Evolutionary conservation across 1,284 basidiomycete genomes (phyloP), one percentile per base, ranked within the genome.

Genomic region (Prillingera fragicola): DNA sequence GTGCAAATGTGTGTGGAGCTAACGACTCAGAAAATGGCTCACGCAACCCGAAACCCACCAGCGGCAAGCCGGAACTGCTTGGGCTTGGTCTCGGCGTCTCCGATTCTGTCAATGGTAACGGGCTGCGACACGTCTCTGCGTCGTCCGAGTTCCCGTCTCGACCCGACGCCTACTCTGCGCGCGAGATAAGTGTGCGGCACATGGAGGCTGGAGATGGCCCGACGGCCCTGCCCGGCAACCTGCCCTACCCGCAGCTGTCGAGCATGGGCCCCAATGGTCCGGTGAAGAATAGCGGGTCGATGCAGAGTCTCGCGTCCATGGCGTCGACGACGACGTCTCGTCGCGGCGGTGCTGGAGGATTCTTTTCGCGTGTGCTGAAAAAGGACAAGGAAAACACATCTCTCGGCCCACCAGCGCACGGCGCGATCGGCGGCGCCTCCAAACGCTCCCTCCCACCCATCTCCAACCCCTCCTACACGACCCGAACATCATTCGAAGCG

Each of bases 231-330:
- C 83, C 85, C 1, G 67, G 80, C 0, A 68, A 73, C 23, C 75
- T 92, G 23, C 88, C 88, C 1, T 92, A 90, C 62, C 82, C 83
- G 3, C 76, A 78, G 19, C 71, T 84, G 15, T 63, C 21, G 41
- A 49, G n/a, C 2, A 22, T 23, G 32, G 32, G 9, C 7, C 17
- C 32, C 9, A 18, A 8, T 13, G 32, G 32, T 13, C 8, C 17
- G 32, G 32, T 33, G 32, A 47, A 48, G 45, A 22, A 29, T 4
- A 47, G 43, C 33, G 49, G 15, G 8, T 56, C 41, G 41, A 56
- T 62, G 53, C 59, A 59, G 43, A 57, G 53, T 34, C 41, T 68
- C 15, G 45, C 56, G 18, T 48, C 44, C 34, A 43, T 55, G 27
- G 41, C 56, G 13, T 45, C 52, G 3, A 48, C 45, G 2, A 32